Percentiles rank a stretch among this genome's conserved stretches.
Evolutionary conservation across 768 basidiomycete species (phyloP).

Genomic region (Termitomyces sp.): DNA sequence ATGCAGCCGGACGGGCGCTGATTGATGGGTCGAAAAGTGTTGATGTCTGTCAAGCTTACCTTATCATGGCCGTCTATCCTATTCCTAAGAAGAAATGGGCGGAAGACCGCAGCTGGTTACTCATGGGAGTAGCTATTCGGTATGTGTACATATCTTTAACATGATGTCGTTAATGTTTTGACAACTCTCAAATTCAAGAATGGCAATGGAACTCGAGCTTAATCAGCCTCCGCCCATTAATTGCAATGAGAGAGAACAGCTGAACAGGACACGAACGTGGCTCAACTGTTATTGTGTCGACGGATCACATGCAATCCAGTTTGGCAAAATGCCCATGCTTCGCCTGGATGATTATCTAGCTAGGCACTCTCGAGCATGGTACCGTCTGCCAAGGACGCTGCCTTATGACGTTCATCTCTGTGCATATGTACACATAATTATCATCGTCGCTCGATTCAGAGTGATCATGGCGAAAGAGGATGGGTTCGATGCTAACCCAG

Average conservation of each 20-base stretch:
- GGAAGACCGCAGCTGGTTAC: conserved; percentile 69
- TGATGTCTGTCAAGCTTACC: conserved; percentile 77
- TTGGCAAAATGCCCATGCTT: conserved; percentile 68
- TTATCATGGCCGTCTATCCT: conserved; percentile 60
- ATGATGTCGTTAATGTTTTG: background rate
- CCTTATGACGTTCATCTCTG: conserved; percentile 44
- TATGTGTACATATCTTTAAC: conserved; percentile 14
- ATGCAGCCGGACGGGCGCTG: conserved; percentile 53
- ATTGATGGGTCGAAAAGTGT: conserved; percentile 59
- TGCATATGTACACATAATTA: conserved; percentile 46
- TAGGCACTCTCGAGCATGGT: conserved; percentile 45
- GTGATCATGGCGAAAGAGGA: conserved; percentile 6
- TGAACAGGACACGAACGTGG: conserved; percentile 73
- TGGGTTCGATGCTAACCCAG: background rate
- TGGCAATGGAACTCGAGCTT: conserved; percentile 69
- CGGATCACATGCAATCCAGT: conserved; percentile 68
- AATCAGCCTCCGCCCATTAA: conserved; percentile 45
- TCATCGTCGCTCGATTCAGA: conserved; percentile 44
- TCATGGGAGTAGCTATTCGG: conserved; percentile 69
- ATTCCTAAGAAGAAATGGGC: conserved; percentile 59
- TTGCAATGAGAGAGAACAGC: conserved; percentile 55
- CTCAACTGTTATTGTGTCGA: conserved; percentile 73
- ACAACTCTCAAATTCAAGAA: conserved; percentile 26
- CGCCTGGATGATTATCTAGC: conserved; percentile 57
- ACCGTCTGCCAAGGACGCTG: conserved; percentile 32